Conservation (phyloP, 2,329 filamentous ascomycete species). For the Stagonosporopsis tanaceti region DNA sequence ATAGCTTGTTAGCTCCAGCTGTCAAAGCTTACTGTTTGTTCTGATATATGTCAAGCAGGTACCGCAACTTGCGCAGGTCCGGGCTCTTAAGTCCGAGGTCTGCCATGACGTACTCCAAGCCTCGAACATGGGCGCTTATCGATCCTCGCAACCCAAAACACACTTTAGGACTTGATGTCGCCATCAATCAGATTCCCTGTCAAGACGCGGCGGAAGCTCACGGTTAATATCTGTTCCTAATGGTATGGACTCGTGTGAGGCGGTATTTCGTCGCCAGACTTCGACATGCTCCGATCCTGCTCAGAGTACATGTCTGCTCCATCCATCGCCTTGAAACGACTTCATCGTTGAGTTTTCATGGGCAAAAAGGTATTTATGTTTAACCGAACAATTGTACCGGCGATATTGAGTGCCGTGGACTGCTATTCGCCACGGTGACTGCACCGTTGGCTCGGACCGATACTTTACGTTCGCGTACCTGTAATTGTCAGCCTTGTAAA, state of each 20-base stretch:
- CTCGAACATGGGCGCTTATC: neutral
- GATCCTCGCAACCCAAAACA: constrained; percentile 1
- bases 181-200: neutral
- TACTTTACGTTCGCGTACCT: neutral
- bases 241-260: neutral
- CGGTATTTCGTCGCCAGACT: neutral
- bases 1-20: neutral
- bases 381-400: neutral
- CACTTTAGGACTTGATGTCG: neutral
- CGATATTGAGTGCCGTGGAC: neutral
- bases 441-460: neutral
- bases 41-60: neutral
- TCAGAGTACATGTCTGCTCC: neutral
- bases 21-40: neutral
- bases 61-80: constrained; percentile 7
- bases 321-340: neutral
- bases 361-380: neutral
- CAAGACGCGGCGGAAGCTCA: neutral
- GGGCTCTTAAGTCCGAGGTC: neutral
- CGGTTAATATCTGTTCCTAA: neutral
- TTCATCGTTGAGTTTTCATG: neutral
- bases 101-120: constrained; percentile 13
- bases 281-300: neutral
- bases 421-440: neutral
- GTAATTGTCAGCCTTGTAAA: neutral